Conservation (phyloP, 164 flowering plant genomes). For the Taxillus chinensis region DNA sequence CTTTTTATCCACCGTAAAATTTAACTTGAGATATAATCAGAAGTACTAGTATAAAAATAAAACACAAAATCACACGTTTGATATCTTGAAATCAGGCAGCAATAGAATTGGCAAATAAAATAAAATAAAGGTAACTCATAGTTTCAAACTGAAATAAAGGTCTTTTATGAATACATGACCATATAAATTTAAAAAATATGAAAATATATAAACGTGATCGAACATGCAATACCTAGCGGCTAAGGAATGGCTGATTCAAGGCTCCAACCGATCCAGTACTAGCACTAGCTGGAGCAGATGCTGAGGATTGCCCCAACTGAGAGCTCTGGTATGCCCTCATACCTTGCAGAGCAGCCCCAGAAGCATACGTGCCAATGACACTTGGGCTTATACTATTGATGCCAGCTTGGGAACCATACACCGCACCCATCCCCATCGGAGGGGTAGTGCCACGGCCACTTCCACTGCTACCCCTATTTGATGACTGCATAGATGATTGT, state of each 20-base stretch:
- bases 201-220: no score
- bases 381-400: constrained; percentile 30
- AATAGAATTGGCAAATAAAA: no score
- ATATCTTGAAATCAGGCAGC: no score
- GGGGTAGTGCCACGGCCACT: constrained; percentile 5
- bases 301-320: constrained; percentile 22
- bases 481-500: constrained; percentile 6
- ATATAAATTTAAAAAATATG: no score
- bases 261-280: constrained; percentile 19
- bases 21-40: no score
- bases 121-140: no score
- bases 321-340: constrained; percentile 28
- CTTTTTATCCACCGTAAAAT: no score
- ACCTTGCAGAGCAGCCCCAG: constrained; percentile 38
- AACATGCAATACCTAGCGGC: constrained; percentile 13
- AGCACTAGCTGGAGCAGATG: constrained; percentile 13
- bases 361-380: constrained; percentile 31
- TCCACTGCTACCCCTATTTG: neutral
- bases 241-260: constrained; percentile 7
- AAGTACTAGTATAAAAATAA: no score
- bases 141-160: no score
- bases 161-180: no score
- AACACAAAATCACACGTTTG: no score
- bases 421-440: constrained; percentile 11
- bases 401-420: constrained; percentile 20